Percentiles rank a stretch among this genome's conserved stretches.
These are phyloP conservation scores for Globisporangium nagaii DNA, from an alignment of 352 stramenopile genomes.

Conservation along the genomic window DNA sequence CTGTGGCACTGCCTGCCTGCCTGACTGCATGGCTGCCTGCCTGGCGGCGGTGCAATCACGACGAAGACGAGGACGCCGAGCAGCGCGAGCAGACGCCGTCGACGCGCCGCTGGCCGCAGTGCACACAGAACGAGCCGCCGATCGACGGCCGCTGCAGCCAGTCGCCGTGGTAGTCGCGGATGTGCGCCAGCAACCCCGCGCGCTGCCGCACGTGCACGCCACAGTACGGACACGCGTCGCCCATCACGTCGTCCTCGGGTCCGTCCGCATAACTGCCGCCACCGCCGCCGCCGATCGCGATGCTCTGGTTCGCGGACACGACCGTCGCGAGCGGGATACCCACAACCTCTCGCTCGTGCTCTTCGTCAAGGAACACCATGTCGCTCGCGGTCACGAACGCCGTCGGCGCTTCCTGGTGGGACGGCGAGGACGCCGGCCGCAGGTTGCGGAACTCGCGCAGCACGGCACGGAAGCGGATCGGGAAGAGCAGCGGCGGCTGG, in stretches of 20 bases:
- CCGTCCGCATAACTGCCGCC: neutral
- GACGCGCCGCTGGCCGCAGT: conserved; percentile 35
- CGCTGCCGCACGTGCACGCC: conserved; percentile 31
- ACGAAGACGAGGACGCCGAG: too few relatives aligned
- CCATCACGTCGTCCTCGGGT: conserved; percentile 25
- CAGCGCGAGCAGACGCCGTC: conserved; percentile 40
- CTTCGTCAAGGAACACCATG: conserved; percentile 51
- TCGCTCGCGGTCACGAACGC: conserved; percentile 45
- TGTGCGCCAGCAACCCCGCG: conserved; percentile 36
- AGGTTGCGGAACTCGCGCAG: conserved; percentile 26
- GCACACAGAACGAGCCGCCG: conserved; percentile 42
- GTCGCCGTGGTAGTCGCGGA: conserved; percentile 48
- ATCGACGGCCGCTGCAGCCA: conserved; percentile 44
- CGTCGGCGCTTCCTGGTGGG: conserved; percentile 17
- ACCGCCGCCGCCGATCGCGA: neutral
- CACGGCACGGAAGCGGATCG: conserved; percentile 49
- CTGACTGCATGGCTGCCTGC: too few relatives aligned
- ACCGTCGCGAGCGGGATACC: conserved; percentile 31
- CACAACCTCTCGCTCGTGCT: conserved; percentile 27
- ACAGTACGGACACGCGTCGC: conserved; percentile 54
- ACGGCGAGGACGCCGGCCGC: conserved; percentile 10
- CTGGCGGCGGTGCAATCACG: too few relatives aligned
- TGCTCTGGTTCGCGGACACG: neutral
- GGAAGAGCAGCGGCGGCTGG: conserved; percentile 50
- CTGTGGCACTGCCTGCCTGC: too few relatives aligned